These are phyloP conservation scores for Coniochaeta sp. DNA, from an alignment of 2,329 filamentous ascomycete genomes.

Conservation along the genomic window DNA sequence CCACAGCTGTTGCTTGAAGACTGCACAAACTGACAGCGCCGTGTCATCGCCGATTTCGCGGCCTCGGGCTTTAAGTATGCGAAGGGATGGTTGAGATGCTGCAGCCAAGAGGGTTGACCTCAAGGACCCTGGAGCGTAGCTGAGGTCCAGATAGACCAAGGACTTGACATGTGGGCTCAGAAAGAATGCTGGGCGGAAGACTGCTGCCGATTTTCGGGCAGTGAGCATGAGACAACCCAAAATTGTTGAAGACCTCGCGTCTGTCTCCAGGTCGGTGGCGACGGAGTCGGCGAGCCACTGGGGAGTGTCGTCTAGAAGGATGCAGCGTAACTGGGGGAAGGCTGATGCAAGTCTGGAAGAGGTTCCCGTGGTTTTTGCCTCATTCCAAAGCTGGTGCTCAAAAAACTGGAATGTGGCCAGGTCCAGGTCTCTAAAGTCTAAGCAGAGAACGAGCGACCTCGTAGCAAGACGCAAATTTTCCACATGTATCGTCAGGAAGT, in stretches of 20 bases:
- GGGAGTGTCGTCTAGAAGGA: slow-evolving; percentile 40
- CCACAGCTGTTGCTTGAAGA: slow-evolving; percentile 38
- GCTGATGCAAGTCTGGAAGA: slow-evolving; percentile 27
- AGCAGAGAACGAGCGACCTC: slow-evolving; percentile 32
- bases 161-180: slow-evolving; percentile 28
- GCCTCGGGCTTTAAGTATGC: slow-evolving; percentile 41
- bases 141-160: slow-evolving; percentile 47
- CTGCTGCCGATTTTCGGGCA: slow-evolving; percentile 21
- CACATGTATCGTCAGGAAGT: slow-evolving; percentile 35
- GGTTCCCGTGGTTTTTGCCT: slow-evolving; percentile 30
- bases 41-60: slow-evolving; percentile 37
- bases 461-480: slow-evolving; percentile 25
- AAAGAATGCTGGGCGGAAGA: slow-evolving; percentile 24
- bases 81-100: slow-evolving; percentile 34
- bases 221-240: slow-evolving; percentile 31
- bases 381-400: slow-evolving; percentile 24
- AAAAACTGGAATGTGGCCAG: slow-evolving; percentile 15
- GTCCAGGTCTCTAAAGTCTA: slow-evolving; percentile 38
- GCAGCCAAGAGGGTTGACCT: slow-evolving; percentile 22
- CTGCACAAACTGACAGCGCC: slow-evolving; percentile 23
- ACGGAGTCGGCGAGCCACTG: slow-evolving; percentile 15
- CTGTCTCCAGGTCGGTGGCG: not conserved
- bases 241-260: not conserved
- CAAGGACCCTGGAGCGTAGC: slow-evolving; percentile 37
- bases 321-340: slow-evolving; percentile 35